Evolutionary conservation across 768 basidiomycete species (phyloP).

Genomic region (Lactarius tabidus): DNA sequence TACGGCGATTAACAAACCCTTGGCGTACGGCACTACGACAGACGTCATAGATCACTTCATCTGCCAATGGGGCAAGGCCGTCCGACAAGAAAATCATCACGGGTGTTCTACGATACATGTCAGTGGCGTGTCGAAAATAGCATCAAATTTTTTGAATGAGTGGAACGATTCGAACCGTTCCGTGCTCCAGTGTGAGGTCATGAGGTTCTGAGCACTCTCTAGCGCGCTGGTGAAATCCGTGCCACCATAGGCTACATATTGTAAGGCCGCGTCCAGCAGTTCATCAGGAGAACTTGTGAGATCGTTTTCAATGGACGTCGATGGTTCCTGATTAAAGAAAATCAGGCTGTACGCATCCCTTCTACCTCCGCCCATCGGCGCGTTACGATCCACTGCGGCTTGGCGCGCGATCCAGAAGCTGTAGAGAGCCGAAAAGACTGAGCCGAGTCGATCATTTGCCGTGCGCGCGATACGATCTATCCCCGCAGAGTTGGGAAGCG

Average conservation of each 20-base stretch:
- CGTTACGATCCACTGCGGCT: constrained; percentile 32
- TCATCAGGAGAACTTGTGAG: constrained; percentile 43
- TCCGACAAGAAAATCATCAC: constrained; percentile 57
- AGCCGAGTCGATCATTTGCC: constrained; percentile 50
- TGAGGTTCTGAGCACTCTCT: constrained; percentile 33
- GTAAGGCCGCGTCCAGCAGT: constrained; percentile 40
- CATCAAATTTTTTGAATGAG: background rate
- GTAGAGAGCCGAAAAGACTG: constrained; percentile 41
- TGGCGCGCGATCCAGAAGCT: constrained; percentile 43
- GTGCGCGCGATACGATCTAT: constrained; percentile 36
- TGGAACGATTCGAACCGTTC: constrained; percentile 40
- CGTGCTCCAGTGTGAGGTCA: constrained; percentile 47
- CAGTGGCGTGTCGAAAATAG: constrained; percentile 1
- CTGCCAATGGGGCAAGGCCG: constrained; percentile 43
- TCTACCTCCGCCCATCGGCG: constrained; percentile 31
- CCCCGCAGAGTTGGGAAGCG: constrained; percentile 43
- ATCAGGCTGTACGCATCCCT: constrained; percentile 56
- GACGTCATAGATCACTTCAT: constrained; percentile 40
- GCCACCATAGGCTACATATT: constrained; percentile 33
- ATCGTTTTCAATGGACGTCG: constrained; percentile 40
- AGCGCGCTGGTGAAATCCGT: constrained; percentile 47
- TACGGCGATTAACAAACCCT: constrained; percentile 35
- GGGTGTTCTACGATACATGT: constrained; percentile 37
- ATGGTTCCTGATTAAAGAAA: constrained; percentile 38
- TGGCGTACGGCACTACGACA: constrained; percentile 41